These are phyloP conservation scores for Ocimum tenuiflorum DNA, from an alignment of 257 asterid genomes.

Conservation along the genomic window DNA sequence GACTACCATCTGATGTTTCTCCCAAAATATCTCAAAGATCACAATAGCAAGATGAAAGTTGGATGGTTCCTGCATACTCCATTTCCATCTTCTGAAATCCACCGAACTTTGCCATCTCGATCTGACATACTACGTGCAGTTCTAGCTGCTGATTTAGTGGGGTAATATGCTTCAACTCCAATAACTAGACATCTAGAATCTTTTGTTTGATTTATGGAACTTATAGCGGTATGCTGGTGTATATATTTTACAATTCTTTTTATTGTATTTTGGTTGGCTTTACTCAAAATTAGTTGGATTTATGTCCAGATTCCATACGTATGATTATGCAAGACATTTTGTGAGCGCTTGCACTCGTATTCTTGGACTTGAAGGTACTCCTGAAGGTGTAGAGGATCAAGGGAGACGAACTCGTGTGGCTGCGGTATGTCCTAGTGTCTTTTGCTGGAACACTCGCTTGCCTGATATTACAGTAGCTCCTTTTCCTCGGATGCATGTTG, in stretches of 20 bases:
- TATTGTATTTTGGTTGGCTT: no score
- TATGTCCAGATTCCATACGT: slow-evolving; percentile 79
- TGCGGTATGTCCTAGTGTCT: slow-evolving; percentile 49
- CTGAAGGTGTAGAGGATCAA: slow-evolving; percentile 97
- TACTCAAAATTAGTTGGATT: slow-evolving; percentile 22
- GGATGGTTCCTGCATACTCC: slow-evolving; percentile 99
- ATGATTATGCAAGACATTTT: slow-evolving; percentile 91
- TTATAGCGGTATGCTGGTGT: background rate
- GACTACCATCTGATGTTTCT: slow-evolving; percentile 96
- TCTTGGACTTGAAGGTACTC: slow-evolving; percentile 94
- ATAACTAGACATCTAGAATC: background rate
- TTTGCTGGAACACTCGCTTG: background rate
- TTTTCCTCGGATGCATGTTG: slow-evolving; percentile 8
- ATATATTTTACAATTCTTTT: no score
- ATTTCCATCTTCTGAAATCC: slow-evolving; percentile 93
- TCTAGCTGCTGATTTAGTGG: slow-evolving; percentile 86
- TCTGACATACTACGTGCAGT: slow-evolving; percentile 76
- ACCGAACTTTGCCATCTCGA: slow-evolving; percentile 88
- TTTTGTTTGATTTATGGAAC: background rate
- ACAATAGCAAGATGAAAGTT: slow-evolving; percentile 73
- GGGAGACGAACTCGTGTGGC: slow-evolving; percentile 96
- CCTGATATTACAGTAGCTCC: slow-evolving; percentile 13
- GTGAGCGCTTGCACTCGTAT: slow-evolving; percentile 96
- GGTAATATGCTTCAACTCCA: slow-evolving; percentile 37
- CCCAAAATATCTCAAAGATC: slow-evolving; percentile 69